Percentiles rank a stretch among this genome's conserved stretches.
phyloP scores from a whole-genome alignment of 768 basidiomycete genomes.

The Termitomyces sp. region DNA sequence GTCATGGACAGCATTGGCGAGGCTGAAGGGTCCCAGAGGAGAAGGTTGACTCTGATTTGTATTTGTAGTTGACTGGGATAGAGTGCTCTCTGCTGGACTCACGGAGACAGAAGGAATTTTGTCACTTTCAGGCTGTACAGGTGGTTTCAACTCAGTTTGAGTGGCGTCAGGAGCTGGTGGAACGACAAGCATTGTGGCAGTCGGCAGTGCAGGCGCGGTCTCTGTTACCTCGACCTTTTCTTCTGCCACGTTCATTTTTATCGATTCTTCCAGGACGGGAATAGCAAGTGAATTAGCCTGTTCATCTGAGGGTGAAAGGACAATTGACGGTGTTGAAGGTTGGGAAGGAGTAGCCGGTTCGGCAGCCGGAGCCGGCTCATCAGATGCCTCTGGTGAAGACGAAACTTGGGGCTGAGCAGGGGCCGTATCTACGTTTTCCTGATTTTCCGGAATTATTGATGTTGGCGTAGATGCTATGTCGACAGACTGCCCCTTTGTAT shows the following conservation, averaged over 20 bases:
- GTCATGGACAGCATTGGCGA: constrained; percentile 15
- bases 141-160: too few relatives aligned
- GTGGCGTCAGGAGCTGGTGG: not conserved
- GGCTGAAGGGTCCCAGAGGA: constrained; percentile 15
- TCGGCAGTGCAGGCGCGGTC: not conserved
- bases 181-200: not conserved
- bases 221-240: not conserved
- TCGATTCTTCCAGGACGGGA: not conserved
- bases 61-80: not conserved
- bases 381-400: not conserved
- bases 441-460: not conserved
- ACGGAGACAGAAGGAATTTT: not conserved
- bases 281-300: not conserved
- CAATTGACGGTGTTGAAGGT: constrained; percentile 4
- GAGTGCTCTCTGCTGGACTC: not conserved
- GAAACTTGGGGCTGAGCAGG: not conserved
- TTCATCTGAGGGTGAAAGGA: constrained; percentile 7
- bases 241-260: not conserved
- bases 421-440: not conserved
- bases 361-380: not conserved
- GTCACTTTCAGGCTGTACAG: not conserved
- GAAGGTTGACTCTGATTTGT: constrained; percentile 2
- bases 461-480: not conserved
- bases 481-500: not conserved
- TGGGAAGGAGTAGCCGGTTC: not conserved